Evolutionary conservation across 1,284 basidiomycete species (phyloP).

Genomic region (Rhodotorula sp.): DNA sequence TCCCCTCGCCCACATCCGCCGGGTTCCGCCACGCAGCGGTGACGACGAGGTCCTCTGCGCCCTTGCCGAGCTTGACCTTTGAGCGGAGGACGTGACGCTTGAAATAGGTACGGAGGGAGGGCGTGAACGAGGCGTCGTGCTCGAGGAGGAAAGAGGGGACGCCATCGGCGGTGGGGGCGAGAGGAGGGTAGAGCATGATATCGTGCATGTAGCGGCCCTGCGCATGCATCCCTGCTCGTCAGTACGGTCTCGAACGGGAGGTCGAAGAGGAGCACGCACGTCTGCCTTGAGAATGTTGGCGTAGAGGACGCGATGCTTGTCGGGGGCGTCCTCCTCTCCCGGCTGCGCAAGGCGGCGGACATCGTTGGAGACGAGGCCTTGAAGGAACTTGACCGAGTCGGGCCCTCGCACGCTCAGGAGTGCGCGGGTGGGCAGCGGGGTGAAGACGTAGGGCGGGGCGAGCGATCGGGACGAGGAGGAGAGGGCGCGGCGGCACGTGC

Average conservation of each 20-base stretch:
- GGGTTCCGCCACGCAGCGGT: constrained; percentile 74
- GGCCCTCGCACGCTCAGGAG: constrained; percentile 69
- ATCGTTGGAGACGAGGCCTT: constrained; percentile 76
- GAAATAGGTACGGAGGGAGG: constrained; percentile 65
- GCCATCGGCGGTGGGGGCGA: constrained; percentile 48
- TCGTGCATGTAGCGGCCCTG: constrained; percentile 90
- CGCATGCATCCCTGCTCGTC: neutral
- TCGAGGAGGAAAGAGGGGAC: constrained; percentile 58
- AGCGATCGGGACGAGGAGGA: neutral
- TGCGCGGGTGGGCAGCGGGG: constrained; percentile 25
- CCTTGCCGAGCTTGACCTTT: constrained; percentile 80
- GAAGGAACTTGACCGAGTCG: constrained; percentile 81
- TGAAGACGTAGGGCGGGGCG: constrained; percentile 25
- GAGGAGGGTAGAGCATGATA: constrained; percentile 71
- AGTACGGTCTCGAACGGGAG: neutral
- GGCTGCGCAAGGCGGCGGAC: constrained; percentile 47
- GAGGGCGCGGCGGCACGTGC: neutral
- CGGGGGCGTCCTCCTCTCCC: constrained; percentile 47
- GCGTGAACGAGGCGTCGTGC: constrained; percentile 60
- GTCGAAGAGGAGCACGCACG: constrained; percentile 55
- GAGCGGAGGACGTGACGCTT: constrained; percentile 85
- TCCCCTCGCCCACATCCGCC: constrained; percentile 45
- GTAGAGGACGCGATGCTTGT: constrained; percentile 62
- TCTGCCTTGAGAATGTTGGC: constrained; percentile 84
- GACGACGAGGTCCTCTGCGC: constrained; percentile 65